phyloP scores from a whole-genome alignment of 768 basidiomycete genomes.

The Lanmaoa rubissima region DNA sequence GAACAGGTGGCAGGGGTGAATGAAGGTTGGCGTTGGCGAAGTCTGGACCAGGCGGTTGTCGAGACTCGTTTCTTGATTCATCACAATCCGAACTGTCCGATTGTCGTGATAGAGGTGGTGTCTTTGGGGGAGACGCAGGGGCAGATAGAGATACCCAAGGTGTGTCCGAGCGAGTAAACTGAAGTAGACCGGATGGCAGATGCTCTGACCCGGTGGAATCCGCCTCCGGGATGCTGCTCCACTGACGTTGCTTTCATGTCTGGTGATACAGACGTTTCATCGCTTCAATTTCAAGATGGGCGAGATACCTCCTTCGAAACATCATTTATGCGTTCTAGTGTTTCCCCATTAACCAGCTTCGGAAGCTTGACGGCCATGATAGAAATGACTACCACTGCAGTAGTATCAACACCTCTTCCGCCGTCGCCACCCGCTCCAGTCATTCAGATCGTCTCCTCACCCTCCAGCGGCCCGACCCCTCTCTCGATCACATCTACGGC shows the following conservation, averaged over 20 bases:
- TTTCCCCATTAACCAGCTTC: constrained; percentile 33
- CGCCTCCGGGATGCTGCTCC: background rate
- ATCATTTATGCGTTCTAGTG: constrained; percentile 67
- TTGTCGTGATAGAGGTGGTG: too few relatives aligned
- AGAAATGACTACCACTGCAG: constrained; percentile 31
- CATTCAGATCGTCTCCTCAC: constrained; percentile 25
- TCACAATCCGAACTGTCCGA: background rate
- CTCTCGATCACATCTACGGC: constrained; percentile 30
- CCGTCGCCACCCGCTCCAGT: constrained; percentile 21
- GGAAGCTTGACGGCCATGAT: constrained; percentile 35
- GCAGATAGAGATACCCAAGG: too few relatives aligned
- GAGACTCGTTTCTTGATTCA: background rate
- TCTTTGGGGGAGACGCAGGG: too few relatives aligned
- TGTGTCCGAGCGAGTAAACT: too few relatives aligned
- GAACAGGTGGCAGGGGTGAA: background rate
- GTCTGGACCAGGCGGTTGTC: background rate
- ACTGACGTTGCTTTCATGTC: background rate
- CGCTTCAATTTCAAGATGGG: constrained; percentile 53
- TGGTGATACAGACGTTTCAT: constrained; percentile 5
- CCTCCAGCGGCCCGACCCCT: constrained; percentile 33
- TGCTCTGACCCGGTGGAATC: too few relatives aligned
- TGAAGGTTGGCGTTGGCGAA: background rate
- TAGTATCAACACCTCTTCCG: constrained; percentile 8
- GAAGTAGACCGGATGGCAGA: background rate
- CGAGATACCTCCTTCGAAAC: constrained; percentile 70